Percentiles rank a stretch among this genome's conserved stretches.
Evolutionary conservation across 495 filamentous ascomycete species (phyloP).

Genomic region (Neurospora pannonica): DNA sequence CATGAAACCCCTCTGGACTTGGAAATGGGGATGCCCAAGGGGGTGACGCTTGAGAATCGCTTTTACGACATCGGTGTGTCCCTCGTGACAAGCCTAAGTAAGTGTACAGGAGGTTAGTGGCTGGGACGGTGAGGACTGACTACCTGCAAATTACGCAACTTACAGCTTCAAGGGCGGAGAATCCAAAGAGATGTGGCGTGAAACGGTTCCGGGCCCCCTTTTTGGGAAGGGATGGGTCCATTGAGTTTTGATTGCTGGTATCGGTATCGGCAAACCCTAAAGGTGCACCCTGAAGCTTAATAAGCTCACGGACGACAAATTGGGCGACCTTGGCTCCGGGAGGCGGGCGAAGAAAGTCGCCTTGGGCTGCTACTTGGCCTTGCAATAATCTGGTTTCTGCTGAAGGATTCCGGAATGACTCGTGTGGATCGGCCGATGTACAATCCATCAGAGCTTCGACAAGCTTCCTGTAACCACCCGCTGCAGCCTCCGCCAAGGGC

Average conservation of each 20-base stretch:
- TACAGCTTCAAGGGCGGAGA: neutral
- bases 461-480: neutral
- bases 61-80: neutral
- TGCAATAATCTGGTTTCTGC: neutral
- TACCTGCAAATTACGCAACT: neutral
- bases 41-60: neutral
- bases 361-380: neutral
- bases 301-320: neutral
- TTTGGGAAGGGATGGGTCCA: neutral
- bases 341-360: neutral
- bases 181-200: neutral
- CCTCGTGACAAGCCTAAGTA: neutral
- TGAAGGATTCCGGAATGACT: neutral
- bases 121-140: neutral
- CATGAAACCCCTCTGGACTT: neutral
- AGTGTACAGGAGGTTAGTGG: neutral
- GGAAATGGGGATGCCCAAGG: neutral
- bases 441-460: neutral
- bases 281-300: neutral
- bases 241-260: neutral
- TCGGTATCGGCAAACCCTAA: neutral
- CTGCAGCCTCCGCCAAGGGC: neutral
- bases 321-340: neutral
- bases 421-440: conserved; percentile 1
- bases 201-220: neutral